Base-by-base conservation (phyloP, 495 filamentous ascomycete species). In the Trypethelium eluteriae region DNA sequence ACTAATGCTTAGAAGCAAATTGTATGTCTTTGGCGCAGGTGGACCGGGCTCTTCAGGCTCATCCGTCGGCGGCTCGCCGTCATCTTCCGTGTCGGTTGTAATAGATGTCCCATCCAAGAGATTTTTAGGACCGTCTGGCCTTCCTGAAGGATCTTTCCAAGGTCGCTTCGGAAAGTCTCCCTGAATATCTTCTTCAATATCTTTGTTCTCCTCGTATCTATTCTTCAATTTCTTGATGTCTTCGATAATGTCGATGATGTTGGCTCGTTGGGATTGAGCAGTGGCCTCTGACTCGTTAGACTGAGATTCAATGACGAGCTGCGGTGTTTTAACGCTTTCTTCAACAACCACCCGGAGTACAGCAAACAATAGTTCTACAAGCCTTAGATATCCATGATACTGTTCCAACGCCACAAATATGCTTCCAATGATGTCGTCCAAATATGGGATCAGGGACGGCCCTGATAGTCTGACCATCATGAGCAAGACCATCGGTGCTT, bases 391-490 rank as follows among this genome's bases (percentile, higher is more conserved):
- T 3, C 94, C 94, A 75, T 99, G 95, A 71, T 92, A 98, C 67
- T 89, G 86, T 68, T 96, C 93, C 39, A 99, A 75, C 2, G 94
- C 91, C 0, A 88, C 89, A 71, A 99, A 97, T 34, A 98, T 90
- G 2, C 89, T 91, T 9, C 85, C 87, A 0, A 98, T 85, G 16
- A 95, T 83, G 73, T 99, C 94, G 70, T 98, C 95, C 32, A 99
- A 78, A 73, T 90, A 98, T 0, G 93, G 92, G 35, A 98, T 81
- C 7, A 99, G 77, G 39, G 79, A 81, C 9, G 91, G 86, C 7
- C 95, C 94, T 57, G 91, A 89, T 39, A 99, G 80, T 35, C 84
- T 87, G 64, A 98, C 82, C 90, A 99, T 94, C 92, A 99, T 97
- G 10, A 89, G 82, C 14, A 99, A 79, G 0, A 98, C 95, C 70